Percentiles rank a stretch among this genome's conserved stretches.
Conservation (phyloP, 1,139 yeast genomes). For the Lodderomyces theae region DNA sequence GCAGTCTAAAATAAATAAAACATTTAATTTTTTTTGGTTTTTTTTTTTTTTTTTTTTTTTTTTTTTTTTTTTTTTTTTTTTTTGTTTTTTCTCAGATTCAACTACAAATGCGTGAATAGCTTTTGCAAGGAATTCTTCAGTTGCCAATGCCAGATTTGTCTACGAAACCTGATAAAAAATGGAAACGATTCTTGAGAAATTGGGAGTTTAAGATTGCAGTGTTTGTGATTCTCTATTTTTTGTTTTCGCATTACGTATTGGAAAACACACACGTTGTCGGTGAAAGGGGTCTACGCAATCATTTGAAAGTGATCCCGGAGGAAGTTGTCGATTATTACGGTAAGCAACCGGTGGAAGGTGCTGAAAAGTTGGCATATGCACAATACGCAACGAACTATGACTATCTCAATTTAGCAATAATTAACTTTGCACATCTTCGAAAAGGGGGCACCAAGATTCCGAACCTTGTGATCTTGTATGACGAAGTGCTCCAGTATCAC, state of each 20-base stretch:
- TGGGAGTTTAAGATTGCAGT: slow-evolving; percentile 29
- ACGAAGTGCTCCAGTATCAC: slow-evolving; percentile 17
- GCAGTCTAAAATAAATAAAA: too few species aligned
- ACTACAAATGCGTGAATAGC: too few species aligned
- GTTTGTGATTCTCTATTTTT: slow-evolving; percentile 22
- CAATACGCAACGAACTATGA: slow-evolving; percentile 38
- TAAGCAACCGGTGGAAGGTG: slow-evolving; percentile 8
- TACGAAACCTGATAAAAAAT: neutral
- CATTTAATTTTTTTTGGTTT: neutral
- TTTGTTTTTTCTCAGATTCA: too few species aligned
- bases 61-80: neutral
- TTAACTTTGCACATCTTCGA: slow-evolving; percentile 27
- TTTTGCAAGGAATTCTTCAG: neutral
- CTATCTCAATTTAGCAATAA: slow-evolving; percentile 33
- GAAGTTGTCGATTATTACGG: slow-evolving; percentile 20
- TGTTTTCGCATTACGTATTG: slow-evolving; percentile 17
- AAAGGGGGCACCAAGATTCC: slow-evolving; percentile 21
- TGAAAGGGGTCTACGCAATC: slow-evolving; percentile 16
- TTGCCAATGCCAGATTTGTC: neutral
- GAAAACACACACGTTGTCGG: slow-evolving; percentile 15
- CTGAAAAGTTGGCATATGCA: slow-evolving; percentile 26
- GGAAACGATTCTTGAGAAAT: slow-evolving; percentile 10
- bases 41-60: neutral
- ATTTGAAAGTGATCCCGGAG: slow-evolving; percentile 24
- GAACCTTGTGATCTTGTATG: slow-evolving; percentile 29